Conservation (phyloP, 257 asterid genomes). For the Penstemon newberryi region DNA sequence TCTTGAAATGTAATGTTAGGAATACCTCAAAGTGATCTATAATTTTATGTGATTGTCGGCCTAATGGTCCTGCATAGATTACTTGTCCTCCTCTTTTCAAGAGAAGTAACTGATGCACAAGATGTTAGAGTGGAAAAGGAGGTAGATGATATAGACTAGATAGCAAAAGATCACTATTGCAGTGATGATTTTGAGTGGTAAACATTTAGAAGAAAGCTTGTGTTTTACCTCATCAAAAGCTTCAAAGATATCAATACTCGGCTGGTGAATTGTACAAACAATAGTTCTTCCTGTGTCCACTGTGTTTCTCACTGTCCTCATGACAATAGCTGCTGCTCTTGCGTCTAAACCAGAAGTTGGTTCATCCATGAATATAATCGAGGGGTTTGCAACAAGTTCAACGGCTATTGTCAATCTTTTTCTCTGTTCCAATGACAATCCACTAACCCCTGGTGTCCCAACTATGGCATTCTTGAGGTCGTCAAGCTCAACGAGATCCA, state of each 20-base stretch:
- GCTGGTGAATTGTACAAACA: conserved; percentile 81
- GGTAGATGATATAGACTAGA: neutral
- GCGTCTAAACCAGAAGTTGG: conserved; percentile 81
- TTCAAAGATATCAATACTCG: conserved; percentile 75
- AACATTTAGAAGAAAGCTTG: neutral
- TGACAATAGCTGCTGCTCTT: conserved; percentile 73
- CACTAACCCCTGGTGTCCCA: conserved; percentile 64
- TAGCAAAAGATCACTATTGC: neutral
- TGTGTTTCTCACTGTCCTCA: conserved; percentile 79
- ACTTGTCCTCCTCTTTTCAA: conserved; percentile 76
- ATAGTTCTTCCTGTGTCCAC: conserved; percentile 77
- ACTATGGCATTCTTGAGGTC: conserved; percentile 66
- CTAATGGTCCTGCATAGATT: conserved; percentile 73
- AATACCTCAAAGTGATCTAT: conserved; percentile 68
- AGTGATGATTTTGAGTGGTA: neutral
- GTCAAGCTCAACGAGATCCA: conserved; percentile 68
- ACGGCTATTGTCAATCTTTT: conserved; percentile 73
- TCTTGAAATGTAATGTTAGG: neutral
- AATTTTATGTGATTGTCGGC: conserved; percentile 50
- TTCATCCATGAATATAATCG: conserved; percentile 80
- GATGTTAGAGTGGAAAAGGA: neutral
- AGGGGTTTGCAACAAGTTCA: conserved; percentile 77
- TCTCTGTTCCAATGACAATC: conserved; percentile 73
- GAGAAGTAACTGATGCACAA: conserved; percentile 47
- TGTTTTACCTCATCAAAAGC: conserved; percentile 61